These are phyloP conservation scores for Botrytis sinoallii DNA, from an alignment of 2,329 filamentous ascomycete genomes.

Conservation along the genomic window DNA sequence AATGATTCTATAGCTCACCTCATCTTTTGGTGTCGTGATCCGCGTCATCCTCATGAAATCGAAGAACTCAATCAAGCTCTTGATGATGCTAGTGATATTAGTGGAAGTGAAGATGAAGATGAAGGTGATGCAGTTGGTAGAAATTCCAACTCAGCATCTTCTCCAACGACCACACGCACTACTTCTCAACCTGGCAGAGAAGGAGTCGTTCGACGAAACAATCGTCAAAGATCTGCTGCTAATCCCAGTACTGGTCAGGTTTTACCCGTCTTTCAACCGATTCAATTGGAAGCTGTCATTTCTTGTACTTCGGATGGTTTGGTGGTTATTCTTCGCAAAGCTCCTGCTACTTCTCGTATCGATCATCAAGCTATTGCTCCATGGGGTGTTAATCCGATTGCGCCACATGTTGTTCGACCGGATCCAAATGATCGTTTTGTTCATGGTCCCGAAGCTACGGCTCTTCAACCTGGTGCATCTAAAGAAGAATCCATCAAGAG, in stretches of 20 bases:
- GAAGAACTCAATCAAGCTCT: conserved; percentile 48
- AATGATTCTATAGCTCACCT: conserved; percentile 91
- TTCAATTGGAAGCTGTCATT: conserved; percentile 85
- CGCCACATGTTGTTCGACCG: conserved; percentile 38
- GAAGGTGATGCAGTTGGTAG: conserved; percentile 10
- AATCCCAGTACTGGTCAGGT: conserved; percentile 29
- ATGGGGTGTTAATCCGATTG: conserved; percentile 69
- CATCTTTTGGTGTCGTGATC: conserved; percentile 80
- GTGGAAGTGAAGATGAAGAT: conserved; percentile 46
- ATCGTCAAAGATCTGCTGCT: conserved; percentile 11
- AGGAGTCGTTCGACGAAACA: conserved; percentile 25
- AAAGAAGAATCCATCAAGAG: conserved; percentile 61
- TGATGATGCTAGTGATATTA: conserved; percentile 42
- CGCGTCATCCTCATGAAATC: conserved; percentile 48
- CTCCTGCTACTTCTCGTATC: conserved; percentile 62
- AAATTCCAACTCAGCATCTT: conserved; percentile 40
- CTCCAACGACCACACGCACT: conserved; percentile 37
- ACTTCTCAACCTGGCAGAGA: conserved; percentile 36
- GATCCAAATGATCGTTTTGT: conserved; percentile 46
- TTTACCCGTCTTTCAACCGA: conserved; percentile 37
- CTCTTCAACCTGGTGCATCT: conserved; percentile 50
- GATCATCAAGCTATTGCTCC: conserved; percentile 62
- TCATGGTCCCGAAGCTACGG: conserved; percentile 41
- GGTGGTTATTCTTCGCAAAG: conserved; percentile 74
- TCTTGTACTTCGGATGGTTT: conserved; percentile 87